Base-by-base conservation (phyloP, 441 rosid genomes). In the Geranium incanum region DNA sequence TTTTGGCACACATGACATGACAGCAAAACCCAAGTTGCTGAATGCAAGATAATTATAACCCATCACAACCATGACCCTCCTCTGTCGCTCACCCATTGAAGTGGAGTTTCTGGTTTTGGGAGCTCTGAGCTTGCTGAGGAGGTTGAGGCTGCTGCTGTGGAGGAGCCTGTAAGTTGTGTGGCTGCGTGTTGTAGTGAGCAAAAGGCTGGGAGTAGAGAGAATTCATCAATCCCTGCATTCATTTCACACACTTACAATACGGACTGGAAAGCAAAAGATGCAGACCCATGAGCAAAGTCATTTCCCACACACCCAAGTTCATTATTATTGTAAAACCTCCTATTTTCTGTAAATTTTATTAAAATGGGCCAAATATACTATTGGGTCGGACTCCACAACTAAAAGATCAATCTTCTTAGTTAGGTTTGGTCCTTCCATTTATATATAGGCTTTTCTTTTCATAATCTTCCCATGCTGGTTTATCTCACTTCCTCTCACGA, bases 171-270 rank as follows among this genome's bases (percentile, higher is more conserved):
- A 90, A 72, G 75, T 87, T 90, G 70, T 79, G 72, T 4, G 96
- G 95, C 81, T 88, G 95, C 9, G 90, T 81, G 83, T 84, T 89
- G 88, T 89, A 91, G 73, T 85, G 96, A 52, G 87, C 70, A 71
- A 91, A 95, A 39, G 96, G 93, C 83, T 93, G 98, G 67, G 97
- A 92, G 82, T 95, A 95, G 43, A 93, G 96, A 69, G 97, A 89
- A 79, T 86, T 89, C 84, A 89, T 87, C 79, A 91, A 78, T 12
- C 98, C 98, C 98, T 95, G 90, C 79, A 78, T 18, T 71, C 1
- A 66, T 28, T 65, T 55, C 39, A 16, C 67, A 11, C 16, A 5
- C 4, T 76, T 19, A 73, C 36, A 39, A 59, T 48, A 57, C 28
- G 1, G 64, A 57, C 21, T 57, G 28, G n/a, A 48, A 48, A n/a